Conservation (phyloP, 305 asterid species). For the Plantago coronopus region DNA sequence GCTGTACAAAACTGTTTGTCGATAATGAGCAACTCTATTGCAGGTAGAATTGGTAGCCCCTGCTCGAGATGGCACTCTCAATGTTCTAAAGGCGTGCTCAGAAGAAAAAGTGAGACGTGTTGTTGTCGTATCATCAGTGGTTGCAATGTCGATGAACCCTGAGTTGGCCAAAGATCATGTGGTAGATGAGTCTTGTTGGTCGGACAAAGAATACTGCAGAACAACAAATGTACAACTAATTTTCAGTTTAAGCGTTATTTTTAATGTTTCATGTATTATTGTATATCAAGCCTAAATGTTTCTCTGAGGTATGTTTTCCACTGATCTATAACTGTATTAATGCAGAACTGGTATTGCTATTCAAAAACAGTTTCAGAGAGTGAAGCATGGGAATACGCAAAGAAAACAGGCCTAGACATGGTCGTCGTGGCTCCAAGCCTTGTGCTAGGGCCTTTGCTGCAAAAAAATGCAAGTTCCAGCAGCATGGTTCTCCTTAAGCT, state of each 20-base stretch:
- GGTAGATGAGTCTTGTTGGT: conserved; percentile 73
- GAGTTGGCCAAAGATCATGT: conserved; percentile 48
- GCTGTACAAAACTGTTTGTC: neutral
- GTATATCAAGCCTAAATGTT: neutral
- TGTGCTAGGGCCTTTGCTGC: conserved; percentile 72
- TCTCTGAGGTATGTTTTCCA: neutral
- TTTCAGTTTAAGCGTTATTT: neutral
- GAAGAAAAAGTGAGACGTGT: conserved; percentile 52
- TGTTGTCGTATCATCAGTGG: conserved; percentile 59
- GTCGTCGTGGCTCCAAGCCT: conserved; percentile 49
- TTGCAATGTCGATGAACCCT: conserved; percentile 53
- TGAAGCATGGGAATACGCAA: conserved; percentile 59
- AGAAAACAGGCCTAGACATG: conserved; percentile 43
- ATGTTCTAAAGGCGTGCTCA: conserved; percentile 72
- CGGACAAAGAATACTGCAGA: conserved; percentile 68
- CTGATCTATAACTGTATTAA: conserved; percentile 7
- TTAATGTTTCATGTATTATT: neutral
- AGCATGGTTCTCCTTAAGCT: conserved; percentile 49
- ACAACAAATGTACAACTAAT: conserved; percentile 38
- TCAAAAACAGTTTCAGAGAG: conserved; percentile 70
- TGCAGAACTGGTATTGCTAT: conserved; percentile 71
- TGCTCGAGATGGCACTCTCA: conserved; percentile 60
- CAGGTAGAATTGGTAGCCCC: conserved; percentile 77
- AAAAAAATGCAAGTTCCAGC: conserved; percentile 49
- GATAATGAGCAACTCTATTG: conserved; percentile 20